phyloP scores from a whole-genome alignment of 352 stramenopile genomes.

The Lagenidium giganteum region DNA sequence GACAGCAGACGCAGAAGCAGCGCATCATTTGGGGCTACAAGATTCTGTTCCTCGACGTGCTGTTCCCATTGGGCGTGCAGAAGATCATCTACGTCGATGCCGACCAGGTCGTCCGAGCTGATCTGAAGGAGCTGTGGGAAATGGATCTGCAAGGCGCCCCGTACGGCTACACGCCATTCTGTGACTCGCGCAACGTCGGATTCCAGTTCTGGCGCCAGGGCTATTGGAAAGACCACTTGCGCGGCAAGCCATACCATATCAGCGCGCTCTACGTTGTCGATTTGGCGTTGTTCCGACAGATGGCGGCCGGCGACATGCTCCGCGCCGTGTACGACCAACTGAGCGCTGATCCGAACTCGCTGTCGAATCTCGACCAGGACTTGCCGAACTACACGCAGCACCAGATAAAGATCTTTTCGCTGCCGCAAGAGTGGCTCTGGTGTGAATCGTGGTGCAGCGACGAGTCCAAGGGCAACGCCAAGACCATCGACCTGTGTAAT shows the following conservation, averaged over 20 bases:
- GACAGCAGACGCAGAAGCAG: slow-evolving; percentile 98
- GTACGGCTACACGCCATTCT: slow-evolving; percentile 98
- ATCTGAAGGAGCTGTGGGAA: slow-evolving; percentile 97
- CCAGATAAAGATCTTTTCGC: slow-evolving; percentile 94
- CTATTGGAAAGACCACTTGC: slow-evolving; percentile 97
- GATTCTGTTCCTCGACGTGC: slow-evolving; percentile 99
- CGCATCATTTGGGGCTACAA: slow-evolving; percentile 99
- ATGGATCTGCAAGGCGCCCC: slow-evolving; percentile 94
- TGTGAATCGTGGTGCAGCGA: slow-evolving; percentile 99
- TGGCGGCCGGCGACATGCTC: slow-evolving; percentile 94
- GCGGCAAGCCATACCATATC: slow-evolving; percentile 97
- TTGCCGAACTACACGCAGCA: slow-evolving; percentile 96
- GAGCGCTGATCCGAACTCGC: slow-evolving; percentile 95
- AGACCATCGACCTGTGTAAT: slow-evolving; percentile 99
- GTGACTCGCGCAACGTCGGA: slow-evolving; percentile 93
- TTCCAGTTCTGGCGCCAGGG: slow-evolving; percentile 97
- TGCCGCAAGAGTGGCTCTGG: slow-evolving; percentile 98
- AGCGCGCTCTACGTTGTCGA: slow-evolving; percentile 99
- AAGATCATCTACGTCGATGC: slow-evolving; percentile 99
- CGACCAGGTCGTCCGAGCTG: slow-evolving; percentile 96
- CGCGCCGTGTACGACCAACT: slow-evolving; percentile 94
- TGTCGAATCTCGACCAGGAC: slow-evolving; percentile 99
- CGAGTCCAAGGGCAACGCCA: slow-evolving; percentile 93
- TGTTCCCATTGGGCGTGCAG: slow-evolving; percentile 97
- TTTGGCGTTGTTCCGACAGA: slow-evolving; percentile 90